Evolutionary conservation across 768 basidiomycete species (phyloP), one percentile per base, ranked within the genome.

Genomic region (Chalciporus piperatus): DNA sequence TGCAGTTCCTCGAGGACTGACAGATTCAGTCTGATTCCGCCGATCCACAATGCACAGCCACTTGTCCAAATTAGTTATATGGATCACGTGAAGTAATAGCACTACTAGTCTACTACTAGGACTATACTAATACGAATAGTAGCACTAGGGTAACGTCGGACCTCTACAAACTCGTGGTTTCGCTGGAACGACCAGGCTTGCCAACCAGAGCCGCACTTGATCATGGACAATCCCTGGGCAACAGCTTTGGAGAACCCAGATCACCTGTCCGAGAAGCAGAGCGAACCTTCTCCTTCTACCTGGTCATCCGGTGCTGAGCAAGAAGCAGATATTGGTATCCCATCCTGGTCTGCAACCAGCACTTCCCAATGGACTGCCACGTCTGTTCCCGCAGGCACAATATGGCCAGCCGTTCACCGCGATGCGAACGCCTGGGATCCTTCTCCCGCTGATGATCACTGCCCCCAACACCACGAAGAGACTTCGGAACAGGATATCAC

Each of bases 221-320:
- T 13, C 12, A 89, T 89, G 85, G 86, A 89, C 58, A 83, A 90
- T 68, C 83, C 86, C 43, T 91, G 87, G 83, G 80, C 81, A 38
- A 85, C 84, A 66, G 79, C 82, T 49, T 87, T 84, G 85, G 77
- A 74, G 49, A 80, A 82, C 54, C 64, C 81, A 42, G 57, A 71
- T 19, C 73, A 74, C 50, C 53, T 60, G 28, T 37, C 51, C 28
- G 41, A 46, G 10, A 41, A 48, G 25, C 42, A 46, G 43, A 49
- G 45, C 17, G 8, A 45, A 22, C 30, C 40, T 22, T 49, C 38
- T 23, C 22, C 45, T 33, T 33, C 33, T 33, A 9, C 35, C 42
- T 57, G 47, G 50, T 30, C 49, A 32, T 33, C 40, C 14, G 28
- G 56, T 42, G 49, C 51, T 47, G 68, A 74, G 46, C 71, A 74